These are phyloP conservation scores for Russula virescens DNA, from an alignment of 768 basidiomycete genomes.

Conservation along the genomic window DNA sequence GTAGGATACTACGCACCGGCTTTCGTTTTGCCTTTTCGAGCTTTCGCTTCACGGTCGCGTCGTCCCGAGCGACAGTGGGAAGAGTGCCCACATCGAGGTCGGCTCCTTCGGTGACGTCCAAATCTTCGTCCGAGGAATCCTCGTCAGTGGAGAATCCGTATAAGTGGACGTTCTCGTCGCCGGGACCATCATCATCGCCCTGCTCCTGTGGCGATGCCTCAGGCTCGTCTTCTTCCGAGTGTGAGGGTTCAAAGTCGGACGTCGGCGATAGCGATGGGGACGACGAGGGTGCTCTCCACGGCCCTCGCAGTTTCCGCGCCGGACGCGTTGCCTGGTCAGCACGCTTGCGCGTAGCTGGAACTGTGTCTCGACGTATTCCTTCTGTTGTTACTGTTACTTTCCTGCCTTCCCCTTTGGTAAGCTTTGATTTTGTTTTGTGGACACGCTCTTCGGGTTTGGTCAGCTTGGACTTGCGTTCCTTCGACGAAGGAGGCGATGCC, in stretches of 20 bases:
- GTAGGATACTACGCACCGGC: constrained; percentile 45
- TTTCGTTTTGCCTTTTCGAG: constrained; percentile 51
- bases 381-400: neutral
- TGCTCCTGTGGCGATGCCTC: constrained; percentile 27
- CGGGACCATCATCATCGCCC: constrained; percentile 28
- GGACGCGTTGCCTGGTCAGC: neutral
- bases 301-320: constrained; percentile 8
- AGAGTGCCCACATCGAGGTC: constrained; percentile 64
- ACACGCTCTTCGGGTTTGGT: constrained; percentile 2
- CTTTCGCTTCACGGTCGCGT: constrained; percentile 61
- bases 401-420: neutral
- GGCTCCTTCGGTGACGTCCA: constrained; percentile 45
- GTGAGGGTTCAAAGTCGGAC: constrained; percentile 3
- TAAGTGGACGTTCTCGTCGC: constrained; percentile 45
- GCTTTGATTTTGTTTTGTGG: constrained; percentile 4
- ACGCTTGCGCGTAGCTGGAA: neutral
- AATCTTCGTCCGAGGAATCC: constrained; percentile 73
- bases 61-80: constrained; percentile 86
- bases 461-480: neutral
- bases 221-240: constrained; percentile 4
- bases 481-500: neutral
- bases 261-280: neutral
- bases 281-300: constrained; percentile 1
- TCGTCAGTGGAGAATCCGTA: constrained; percentile 76
- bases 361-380: neutral